These are phyloP conservation scores for Anethum foeniculum DNA, from an alignment of 140 eudicot species.

Conservation along the genomic window DNA sequence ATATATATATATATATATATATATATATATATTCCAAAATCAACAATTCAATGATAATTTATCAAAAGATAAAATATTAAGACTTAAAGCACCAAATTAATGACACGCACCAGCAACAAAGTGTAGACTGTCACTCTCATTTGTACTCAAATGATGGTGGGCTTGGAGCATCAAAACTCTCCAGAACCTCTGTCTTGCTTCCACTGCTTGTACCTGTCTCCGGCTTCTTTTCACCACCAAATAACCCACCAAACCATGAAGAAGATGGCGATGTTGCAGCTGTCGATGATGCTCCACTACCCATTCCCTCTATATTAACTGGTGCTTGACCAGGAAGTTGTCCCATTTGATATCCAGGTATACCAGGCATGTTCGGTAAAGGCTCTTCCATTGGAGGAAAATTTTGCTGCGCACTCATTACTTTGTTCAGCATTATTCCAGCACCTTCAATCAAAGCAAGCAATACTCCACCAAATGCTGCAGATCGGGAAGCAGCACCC, in stretches of 20 bases:
- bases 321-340: slow-evolving; percentile 3
- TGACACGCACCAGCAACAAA: neutral
- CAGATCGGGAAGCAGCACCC: neutral
- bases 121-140: neutral
- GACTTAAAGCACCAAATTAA: neutral
- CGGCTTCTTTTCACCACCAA: slow-evolving; percentile 9
- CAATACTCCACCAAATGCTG: slow-evolving; percentile 1
- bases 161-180: slow-evolving; percentile 5
- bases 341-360: slow-evolving; percentile 8
- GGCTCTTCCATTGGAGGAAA: slow-evolving; percentile 9
- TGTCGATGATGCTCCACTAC: neutral
- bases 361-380: neutral
- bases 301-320: neutral
- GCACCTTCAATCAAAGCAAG: slow-evolving; percentile 7
- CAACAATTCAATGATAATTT: neutral
- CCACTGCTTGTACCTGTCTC: neutral
- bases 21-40: too few relatives aligned
- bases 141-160: slow-evolving; percentile 9
- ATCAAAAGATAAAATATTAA: neutral
- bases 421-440: slow-evolving; percentile 7
- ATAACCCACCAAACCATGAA: neutral
- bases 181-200: slow-evolving; percentile 8
- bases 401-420: slow-evolving; percentile 5
- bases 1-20: too few relatives aligned
- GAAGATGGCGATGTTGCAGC: neutral